Evolutionary conservation across 768 basidiomycete genomes (phyloP), one percentile per base, ranked within the genome.

Genomic region (Dictyophora rubrovolvata): DNA sequence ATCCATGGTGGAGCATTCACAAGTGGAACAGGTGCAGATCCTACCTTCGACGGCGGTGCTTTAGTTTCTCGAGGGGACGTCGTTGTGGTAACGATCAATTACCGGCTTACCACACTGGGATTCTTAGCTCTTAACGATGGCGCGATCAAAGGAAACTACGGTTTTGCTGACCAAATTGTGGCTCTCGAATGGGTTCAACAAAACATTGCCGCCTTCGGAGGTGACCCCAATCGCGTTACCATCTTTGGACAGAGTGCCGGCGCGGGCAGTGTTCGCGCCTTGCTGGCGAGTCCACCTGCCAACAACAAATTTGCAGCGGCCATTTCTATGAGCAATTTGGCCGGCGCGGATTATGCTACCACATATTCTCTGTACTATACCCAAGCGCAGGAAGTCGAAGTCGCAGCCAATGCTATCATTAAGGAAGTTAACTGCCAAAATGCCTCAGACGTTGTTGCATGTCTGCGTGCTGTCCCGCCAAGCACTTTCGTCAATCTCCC

Each of bases 181-280:
- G 68, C 72, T 16, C 66, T 80, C 36, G 65, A 73, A 48, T 74
- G 78, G 77, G 77, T 83, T 0, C 75, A 78, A 23, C 66, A 73
- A 36, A 73, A 84, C 66, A 82, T 84, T 60, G 66, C 69, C 0
- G 71, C 74, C n/a, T 84, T 84, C 61, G 81, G 81, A 37, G 82
- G 83, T 0, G 82, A 83, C 67, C 77, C 77, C 1, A 65, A 67
- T 9, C 72, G 72, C 1, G 75, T 85, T 51, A 80, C 79, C 2
- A 77, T 83, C 21, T 74, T 75, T 60, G 82, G 82, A 1, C 75
- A 84, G 65, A 79, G 77, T 6, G 80, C 80, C 12, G 81, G 80
- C 28, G 79, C 75, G 10, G 74, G 71, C 37, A 72, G 76, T 6
- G 75, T 78, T 0, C 70, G 74, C 18, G 70, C 72, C 1, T 64